phyloP scores from a whole-genome alignment of 805 yeast species.

The Saturnispora silvae region DNA sequence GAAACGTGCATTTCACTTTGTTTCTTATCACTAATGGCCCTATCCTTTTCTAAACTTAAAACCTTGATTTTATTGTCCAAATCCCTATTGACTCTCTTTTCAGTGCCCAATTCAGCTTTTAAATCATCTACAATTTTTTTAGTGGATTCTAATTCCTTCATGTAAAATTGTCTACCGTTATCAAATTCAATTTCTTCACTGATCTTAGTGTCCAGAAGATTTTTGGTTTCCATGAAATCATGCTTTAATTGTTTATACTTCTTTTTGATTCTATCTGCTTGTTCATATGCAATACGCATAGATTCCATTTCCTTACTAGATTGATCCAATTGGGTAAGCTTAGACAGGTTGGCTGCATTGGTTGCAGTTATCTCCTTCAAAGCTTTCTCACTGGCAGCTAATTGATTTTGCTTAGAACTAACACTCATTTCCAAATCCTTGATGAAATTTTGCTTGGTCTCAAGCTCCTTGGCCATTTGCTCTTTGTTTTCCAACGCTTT shows the following conservation, averaged over 20 bases:
- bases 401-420: constrained; percentile 27
- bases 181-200: constrained; percentile 34
- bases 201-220: constrained; percentile 31
- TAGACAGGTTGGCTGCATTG: background rate
- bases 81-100: constrained; percentile 17
- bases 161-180: constrained; percentile 35
- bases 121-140: constrained; percentile 23
- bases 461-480: constrained; percentile 24
- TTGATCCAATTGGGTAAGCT: background rate
- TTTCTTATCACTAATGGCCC: constrained; percentile 22
- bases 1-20: constrained; percentile 24
- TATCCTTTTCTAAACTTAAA: constrained; percentile 27
- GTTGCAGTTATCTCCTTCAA: constrained; percentile 8
- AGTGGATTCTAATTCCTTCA: constrained; percentile 29
- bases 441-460: constrained; percentile 17
- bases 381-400: constrained; percentile 12
- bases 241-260: constrained; percentile 33
- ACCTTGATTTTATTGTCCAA: constrained; percentile 20
- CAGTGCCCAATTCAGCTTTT: constrained; percentile 22
- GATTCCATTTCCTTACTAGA: constrained; percentile 8
- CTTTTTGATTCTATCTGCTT: constrained; percentile 19
- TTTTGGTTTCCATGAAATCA: constrained; percentile 34
- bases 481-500: constrained; percentile 3
- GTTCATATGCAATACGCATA: constrained; percentile 21
- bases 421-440: constrained; percentile 26